Base-by-base conservation (phyloP, 768 basidiomycete genomes). In the Saitozyma sp. region DNA sequence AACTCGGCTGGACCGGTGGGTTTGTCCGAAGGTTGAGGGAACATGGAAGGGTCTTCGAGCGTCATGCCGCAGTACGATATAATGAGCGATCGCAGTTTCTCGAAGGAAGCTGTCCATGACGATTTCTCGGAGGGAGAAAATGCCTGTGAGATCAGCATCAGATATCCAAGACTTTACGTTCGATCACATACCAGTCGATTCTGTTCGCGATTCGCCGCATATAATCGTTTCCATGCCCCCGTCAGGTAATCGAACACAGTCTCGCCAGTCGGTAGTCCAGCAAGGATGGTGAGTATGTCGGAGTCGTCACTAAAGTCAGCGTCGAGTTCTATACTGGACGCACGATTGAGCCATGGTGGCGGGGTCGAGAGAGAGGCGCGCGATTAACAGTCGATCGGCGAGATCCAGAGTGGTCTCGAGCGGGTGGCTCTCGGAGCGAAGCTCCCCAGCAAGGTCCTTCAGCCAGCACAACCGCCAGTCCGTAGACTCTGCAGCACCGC, bases 41-140 rank as follows among this genome's bases (percentile, higher is more conserved):
- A 98, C 89, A 97, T 94, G 45, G 87, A 87, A 1, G 94, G 90
- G 63, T 94, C 93, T 80, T 94, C 92, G 9, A 99, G 82, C 20
- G 85, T 89, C 53, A 97, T 83, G 6, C 93, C 94, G 10, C 88
- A 86, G 80, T 96, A 96, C 60, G 89, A 91, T 66, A 98, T 86
- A 54, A 97, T 79, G 14, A 96, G 83, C 60, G 89, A 85, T n/a
- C 89, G 87, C 43, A 90, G 76, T 77, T 87, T 91, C 49, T 92
- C 89, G 19, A 92, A 82, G n/a, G 85, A 78, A 38, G 74, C 79
- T 10, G 85, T 78, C 40, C 90, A 92, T 67, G 82, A 81, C 63
- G 87, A 84, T 14, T 61, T 66, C 20, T 81, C 78, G 4, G 63
- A 80, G 20, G 87, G 85, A 14, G 84, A 80, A 78, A 89, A 86